A percentile compares a stretch with the other conserved stretches of the same genome.
These are phyloP conservation scores for Obelidium mucronatum DNA, from an alignment of 192 early-diverging fungal species.

Conservation along the genomic window DNA sequence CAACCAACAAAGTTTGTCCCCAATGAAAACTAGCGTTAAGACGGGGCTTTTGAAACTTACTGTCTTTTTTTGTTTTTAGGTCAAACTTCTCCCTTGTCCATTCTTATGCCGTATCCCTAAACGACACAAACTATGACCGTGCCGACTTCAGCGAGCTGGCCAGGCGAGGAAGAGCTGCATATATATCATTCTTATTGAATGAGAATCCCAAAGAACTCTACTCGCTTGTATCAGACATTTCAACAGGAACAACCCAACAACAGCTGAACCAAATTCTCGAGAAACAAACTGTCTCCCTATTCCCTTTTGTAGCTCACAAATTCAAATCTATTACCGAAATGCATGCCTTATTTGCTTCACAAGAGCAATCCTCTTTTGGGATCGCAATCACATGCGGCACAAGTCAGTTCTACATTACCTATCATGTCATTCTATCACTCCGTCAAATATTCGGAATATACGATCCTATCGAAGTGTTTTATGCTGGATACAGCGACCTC, in stretches of 20 bases:
- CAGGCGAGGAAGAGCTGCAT: background rate
- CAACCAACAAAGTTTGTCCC: no score
- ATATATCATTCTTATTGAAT: conserved; percentile 1
- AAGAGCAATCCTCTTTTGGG: background rate
- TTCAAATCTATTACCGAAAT: background rate
- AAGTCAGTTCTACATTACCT: conserved; percentile 6
- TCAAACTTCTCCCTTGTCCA: background rate
- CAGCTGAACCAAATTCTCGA: background rate
- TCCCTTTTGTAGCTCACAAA: background rate
- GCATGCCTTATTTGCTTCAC: background rate
- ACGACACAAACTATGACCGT: background rate
- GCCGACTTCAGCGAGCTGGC: conserved; percentile 9
- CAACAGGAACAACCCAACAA: background rate
- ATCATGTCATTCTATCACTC: conserved; percentile 1
- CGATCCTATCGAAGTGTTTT: conserved; percentile 12
- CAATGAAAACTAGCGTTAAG: no score
- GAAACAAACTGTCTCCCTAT: background rate
- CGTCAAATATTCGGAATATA: background rate
- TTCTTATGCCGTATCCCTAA: background rate
- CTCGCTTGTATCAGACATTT: no score
- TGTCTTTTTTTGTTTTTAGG: background rate
- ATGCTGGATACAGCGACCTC: background rate
- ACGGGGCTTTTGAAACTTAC: no score
- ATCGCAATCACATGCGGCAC: conserved; percentile 15
- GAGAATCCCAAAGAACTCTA: background rate